phyloP scores from a whole-genome alignment of 805 yeast species.

The Hanseniaspora nectarophila region DNA sequence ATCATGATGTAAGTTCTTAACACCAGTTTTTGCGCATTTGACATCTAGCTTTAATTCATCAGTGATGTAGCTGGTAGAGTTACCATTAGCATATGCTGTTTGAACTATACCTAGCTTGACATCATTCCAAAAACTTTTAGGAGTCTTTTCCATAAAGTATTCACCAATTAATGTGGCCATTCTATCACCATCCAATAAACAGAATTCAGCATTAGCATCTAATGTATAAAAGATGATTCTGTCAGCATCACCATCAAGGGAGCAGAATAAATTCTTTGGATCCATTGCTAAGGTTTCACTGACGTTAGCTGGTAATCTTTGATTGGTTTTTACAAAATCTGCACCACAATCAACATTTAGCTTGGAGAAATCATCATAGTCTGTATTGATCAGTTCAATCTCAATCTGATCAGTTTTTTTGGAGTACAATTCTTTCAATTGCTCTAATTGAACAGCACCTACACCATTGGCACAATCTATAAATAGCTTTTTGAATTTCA shows the following conservation, averaged over 20 bases:
- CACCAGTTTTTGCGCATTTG: slow-evolving; percentile 87
- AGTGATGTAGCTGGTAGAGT: slow-evolving; percentile 62
- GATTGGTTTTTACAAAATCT: slow-evolving; percentile 86
- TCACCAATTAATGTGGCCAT: slow-evolving; percentile 74
- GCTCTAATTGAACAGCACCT: slow-evolving; percentile 64
- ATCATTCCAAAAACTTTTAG: slow-evolving; percentile 24
- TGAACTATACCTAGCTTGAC: slow-evolving; percentile 73
- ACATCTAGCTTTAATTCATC: slow-evolving; percentile 60
- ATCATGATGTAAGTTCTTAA: slow-evolving; percentile 82
- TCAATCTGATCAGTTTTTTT: slow-evolving; percentile 33
- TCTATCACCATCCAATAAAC: slow-evolving; percentile 81
- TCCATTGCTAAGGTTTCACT: background rate
- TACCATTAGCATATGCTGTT: slow-evolving; percentile 96
- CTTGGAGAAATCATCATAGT: slow-evolving; percentile 40
- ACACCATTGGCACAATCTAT: slow-evolving; percentile 96
- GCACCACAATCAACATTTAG: slow-evolving; percentile 86
- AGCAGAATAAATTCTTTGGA: slow-evolving; percentile 44
- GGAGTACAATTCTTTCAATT: slow-evolving; percentile 32
- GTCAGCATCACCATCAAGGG: slow-evolving; percentile 97
- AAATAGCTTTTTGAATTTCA: slow-evolving; percentile 32
- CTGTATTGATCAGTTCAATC: slow-evolving; percentile 40
- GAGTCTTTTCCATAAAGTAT: slow-evolving; percentile 44
- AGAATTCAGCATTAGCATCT: slow-evolving; percentile 31
- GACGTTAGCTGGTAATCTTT: slow-evolving; percentile 52
- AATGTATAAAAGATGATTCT: slow-evolving; percentile 72